Evolutionary conservation across 2,329 filamentous ascomycete species (phyloP), one percentile per base, ranked within the genome.

Genomic region (Pseudogymnoascus sp.): DNA sequence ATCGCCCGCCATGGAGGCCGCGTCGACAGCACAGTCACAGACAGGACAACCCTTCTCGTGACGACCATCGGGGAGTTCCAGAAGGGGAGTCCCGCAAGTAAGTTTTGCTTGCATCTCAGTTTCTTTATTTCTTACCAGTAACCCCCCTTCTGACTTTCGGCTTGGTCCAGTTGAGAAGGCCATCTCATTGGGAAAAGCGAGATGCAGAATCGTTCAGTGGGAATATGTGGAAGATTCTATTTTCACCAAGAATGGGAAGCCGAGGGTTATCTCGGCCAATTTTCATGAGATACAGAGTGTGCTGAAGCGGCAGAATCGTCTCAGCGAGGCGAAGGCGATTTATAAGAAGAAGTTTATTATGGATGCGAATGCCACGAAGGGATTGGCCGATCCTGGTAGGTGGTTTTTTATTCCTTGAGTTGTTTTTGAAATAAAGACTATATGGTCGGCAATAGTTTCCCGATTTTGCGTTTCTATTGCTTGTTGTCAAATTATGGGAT

Each of bases 31-130:
- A 75, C 78, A 0, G 75, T 91, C 17, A 78, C 78, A 26, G 72
- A 78, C 0, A 69, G 77, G 0, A 83, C 88, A 9, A 96, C 91
- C 0, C 91, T 96, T 74, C 76, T 96, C 0, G 80, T 96, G 21
- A 83, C 85, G 62, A 85, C 84, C 0, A 77, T 82, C 60, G 80
- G 85, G 35, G 82, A 87, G 15, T 92, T 85, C 73, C 80, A 82
- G 65, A 70, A 68, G 33, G 68, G 65, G 37, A 42, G 29, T 21
- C 6, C 26, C 1, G 65, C 69, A 64, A 67, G 69, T 72, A 68
- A 56, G 68, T 63, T 40, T 42, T 21, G 3, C 10, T n/a, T 56
- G 26, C 26, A 56, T 19, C 3, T 53, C 2, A 3, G 4, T 13
- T 33, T 15, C 15, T 17, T 17, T n/a, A 1, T 11, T 21, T 64